Evolutionary conservation across 495 filamentous ascomycete genomes (phyloP).

Genomic region (Staphylotrichum longicolle): DNA sequence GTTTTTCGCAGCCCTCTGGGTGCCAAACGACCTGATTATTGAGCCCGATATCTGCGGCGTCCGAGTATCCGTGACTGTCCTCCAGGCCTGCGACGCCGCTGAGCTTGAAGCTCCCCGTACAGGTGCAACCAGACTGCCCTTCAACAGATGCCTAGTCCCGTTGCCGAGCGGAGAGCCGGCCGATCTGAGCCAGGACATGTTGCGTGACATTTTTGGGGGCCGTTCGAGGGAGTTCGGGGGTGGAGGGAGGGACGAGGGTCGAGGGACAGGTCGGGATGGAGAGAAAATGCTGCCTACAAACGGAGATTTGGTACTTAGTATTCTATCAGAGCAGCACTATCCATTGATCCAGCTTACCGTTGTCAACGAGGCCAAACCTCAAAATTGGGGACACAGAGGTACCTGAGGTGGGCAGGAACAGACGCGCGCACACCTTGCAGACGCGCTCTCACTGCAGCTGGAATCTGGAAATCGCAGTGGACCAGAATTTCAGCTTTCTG

Average conservation of each 20-base stretch:
- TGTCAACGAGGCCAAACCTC: too few species aligned
- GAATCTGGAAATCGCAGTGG: too few species aligned
- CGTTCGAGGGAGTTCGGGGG: neutral
- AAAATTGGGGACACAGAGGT: too few species aligned
- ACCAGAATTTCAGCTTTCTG: too few species aligned
- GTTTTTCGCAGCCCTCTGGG: neutral
- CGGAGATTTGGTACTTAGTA: too few species aligned
- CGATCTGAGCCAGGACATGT: constrained; percentile 3
- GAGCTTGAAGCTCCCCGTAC: neutral
- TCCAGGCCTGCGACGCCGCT: neutral
- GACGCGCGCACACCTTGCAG: too few species aligned
- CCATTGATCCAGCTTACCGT: too few species aligned
- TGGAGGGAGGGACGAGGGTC: neutral
- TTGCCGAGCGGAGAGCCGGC: neutral
- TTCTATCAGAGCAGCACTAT: too few species aligned
- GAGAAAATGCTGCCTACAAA: neutral
- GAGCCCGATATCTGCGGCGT: neutral
- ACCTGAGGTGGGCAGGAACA: too few species aligned
- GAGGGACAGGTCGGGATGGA: too few species aligned
- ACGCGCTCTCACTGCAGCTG: too few species aligned
- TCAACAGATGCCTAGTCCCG: neutral
- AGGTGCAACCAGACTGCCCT: neutral
- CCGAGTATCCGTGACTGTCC: neutral
- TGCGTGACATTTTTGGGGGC: neutral
- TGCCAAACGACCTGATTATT: neutral